phyloP scores from a whole-genome alignment of 1,284 basidiomycete species.

The Amylostereum chailletii region DNA sequence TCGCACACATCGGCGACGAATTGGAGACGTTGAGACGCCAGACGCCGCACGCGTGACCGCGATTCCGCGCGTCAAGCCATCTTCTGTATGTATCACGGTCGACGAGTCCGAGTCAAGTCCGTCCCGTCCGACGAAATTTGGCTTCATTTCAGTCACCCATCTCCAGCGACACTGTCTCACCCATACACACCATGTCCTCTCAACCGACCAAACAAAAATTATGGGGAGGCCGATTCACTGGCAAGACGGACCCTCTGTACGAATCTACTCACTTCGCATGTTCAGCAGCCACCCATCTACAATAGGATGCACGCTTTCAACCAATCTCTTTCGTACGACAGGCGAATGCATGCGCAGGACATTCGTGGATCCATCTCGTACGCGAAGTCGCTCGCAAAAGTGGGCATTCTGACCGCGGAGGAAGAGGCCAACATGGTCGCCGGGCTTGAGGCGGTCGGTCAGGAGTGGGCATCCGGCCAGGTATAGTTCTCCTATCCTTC shows the following conservation, averaged over 20 bases:
- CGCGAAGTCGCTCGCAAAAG: conserved; percentile 75
- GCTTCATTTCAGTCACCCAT: no score
- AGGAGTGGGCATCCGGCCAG: conserved; percentile 77
- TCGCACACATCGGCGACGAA: no score
- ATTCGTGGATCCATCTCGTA: conserved; percentile 95
- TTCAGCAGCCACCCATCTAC: neutral
- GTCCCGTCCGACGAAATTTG: no score
- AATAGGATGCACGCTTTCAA: conserved; percentile 91
- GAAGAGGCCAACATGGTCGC: conserved; percentile 71
- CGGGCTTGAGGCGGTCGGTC: conserved; percentile 72
- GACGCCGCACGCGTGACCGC: no score
- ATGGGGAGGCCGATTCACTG: conserved; percentile 88
- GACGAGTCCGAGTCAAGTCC: no score
- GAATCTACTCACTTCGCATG: conserved; percentile 18
- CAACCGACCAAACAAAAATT: conserved; percentile 72
- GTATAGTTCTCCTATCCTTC: conserved; percentile 31
- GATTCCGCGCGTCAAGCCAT: no score
- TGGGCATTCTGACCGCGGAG: conserved; percentile 71
- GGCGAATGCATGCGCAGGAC: conserved; percentile 88
- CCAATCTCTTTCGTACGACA: conserved; percentile 91
- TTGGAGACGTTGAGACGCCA: no score
- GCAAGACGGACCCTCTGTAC: conserved; percentile 80
- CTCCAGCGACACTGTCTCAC: no score
- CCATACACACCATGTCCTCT: conserved; percentile 32
- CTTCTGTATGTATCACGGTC: no score